Evolutionary conservation across 2,329 filamentous ascomycete species (phyloP).

Genomic region (Penicillium sp.): DNA sequence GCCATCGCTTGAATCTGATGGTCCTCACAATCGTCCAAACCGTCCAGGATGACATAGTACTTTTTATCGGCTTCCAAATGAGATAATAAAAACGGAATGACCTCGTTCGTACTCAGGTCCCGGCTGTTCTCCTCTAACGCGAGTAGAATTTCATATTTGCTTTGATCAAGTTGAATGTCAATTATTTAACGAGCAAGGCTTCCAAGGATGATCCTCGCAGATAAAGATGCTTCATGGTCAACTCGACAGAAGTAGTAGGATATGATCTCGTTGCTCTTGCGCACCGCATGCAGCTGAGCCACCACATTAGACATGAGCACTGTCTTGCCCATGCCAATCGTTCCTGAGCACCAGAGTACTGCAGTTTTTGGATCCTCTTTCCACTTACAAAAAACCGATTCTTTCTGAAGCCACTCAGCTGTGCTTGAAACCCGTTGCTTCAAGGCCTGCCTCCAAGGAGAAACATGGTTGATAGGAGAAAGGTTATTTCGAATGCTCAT

Average conservation of each 20-base stretch:
- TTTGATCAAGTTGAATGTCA: neutral
- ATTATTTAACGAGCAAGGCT: constrained; percentile 21
- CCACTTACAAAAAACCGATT: constrained; percentile 16
- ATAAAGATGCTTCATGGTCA: constrained; percentile 6
- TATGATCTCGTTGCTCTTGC: constrained; percentile 8
- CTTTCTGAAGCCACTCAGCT: constrained; percentile 12
- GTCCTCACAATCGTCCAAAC: too few relatives aligned
- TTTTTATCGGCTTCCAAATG: too few relatives aligned
- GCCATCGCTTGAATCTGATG: too few relatives aligned
- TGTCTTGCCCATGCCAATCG: constrained; percentile 22
- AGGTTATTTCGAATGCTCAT: constrained; percentile 4
- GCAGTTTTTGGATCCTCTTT: neutral
- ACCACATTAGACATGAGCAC: constrained; percentile 20
- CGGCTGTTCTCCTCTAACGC: too few relatives aligned
- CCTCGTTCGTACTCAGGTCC: too few relatives aligned
- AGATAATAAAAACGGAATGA: too few relatives aligned
- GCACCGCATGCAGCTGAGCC: constrained; percentile 6
- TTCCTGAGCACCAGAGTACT: constrained; percentile 20
- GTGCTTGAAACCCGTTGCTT: constrained; percentile 7
- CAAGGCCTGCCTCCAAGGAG: constrained; percentile 18
- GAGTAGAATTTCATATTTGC: too few relatives aligned
- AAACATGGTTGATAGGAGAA: constrained; percentile 13
- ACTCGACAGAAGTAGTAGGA: constrained; percentile 18
- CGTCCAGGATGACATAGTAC: too few relatives aligned
- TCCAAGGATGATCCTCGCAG: constrained; percentile 19